Percentiles rank a stretch among this genome's conserved stretches.
phyloP scores from a whole-genome alignment of 208 protist genomes.

The Leishmania lainsoni region DNA sequence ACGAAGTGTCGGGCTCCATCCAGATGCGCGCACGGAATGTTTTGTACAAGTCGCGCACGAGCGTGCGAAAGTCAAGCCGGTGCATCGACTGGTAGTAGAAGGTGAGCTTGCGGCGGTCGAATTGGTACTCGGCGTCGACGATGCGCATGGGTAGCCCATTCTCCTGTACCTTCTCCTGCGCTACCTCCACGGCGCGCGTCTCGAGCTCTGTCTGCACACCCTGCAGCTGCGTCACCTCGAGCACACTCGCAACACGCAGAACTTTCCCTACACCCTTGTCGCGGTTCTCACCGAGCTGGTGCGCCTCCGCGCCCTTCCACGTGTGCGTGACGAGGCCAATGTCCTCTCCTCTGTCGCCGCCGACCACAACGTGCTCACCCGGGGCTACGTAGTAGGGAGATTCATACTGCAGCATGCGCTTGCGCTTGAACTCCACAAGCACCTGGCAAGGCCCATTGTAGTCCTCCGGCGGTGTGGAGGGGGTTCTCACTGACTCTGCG shows the following conservation, averaged over 20 bases:
- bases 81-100: conserved; percentile 91
- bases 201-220: conserved; percentile 90
- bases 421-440: conserved; percentile 90
- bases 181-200: conserved; percentile 79
- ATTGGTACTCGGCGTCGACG: conserved; percentile 94
- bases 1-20: conserved; percentile 82
- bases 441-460: conserved; percentile 81
- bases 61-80: conserved; percentile 87
- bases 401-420: conserved; percentile 85
- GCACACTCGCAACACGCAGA: conserved; percentile 70
- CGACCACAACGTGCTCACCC: conserved; percentile 90
- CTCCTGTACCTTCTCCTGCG: conserved; percentile 86
- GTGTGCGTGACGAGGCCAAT: conserved; percentile 88
- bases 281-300: conserved; percentile 27
- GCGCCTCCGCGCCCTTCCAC: conserved; percentile 40
- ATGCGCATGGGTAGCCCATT: conserved; percentile 87
- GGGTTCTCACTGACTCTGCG: conserved; percentile 41
- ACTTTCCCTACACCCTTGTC: conserved; percentile 76
- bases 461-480: conserved; percentile 57
- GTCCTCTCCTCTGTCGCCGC: conserved; percentile 91
- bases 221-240: conserved; percentile 88
- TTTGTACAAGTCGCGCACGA: conserved; percentile 91
- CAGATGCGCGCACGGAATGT: conserved; percentile 92
- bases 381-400: conserved; percentile 75
- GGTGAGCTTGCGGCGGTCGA: conserved; percentile 92